phyloP scores from a whole-genome alignment of 2,329 filamentous ascomycete species.

The Periconia macrospinosa region DNA sequence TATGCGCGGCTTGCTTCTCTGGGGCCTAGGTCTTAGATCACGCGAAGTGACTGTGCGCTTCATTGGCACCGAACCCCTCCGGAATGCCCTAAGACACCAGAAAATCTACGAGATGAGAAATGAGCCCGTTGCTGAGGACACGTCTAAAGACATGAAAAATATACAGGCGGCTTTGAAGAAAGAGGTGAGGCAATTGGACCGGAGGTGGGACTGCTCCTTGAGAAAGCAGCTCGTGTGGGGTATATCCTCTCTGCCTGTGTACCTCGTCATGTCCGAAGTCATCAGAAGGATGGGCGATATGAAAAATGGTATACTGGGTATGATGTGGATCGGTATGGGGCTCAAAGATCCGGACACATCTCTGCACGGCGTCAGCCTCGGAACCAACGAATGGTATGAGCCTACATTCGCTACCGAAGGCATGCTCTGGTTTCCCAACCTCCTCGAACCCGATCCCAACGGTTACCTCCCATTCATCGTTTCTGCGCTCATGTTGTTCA shows the following conservation, averaged over 20 bases:
- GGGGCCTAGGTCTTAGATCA: conserved; percentile 50
- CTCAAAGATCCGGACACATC: background rate
- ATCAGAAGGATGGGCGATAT: conserved; percentile 39
- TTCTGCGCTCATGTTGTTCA: conserved; percentile 52
- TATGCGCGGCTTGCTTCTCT: conserved; percentile 51
- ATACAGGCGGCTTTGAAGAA: conserved; percentile 22
- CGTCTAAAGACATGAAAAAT: conserved; percentile 14
- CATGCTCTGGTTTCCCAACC: conserved; percentile 63
- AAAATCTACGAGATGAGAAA: conserved; percentile 20
- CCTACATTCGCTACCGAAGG: conserved; percentile 58
- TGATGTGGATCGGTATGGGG: conserved; percentile 17
- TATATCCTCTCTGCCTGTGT: conserved; percentile 38
- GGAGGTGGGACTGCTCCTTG: conserved; percentile 32
- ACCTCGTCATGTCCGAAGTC: conserved; percentile 40
- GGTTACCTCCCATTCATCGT: conserved; percentile 53
- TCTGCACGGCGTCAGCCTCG: conserved; percentile 9
- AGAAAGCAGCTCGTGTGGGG: conserved; percentile 30
- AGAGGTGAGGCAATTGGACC: conserved; percentile 25
- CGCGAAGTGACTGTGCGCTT: conserved; percentile 46
- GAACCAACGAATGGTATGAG: conserved; percentile 43
- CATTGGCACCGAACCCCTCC: conserved; percentile 47
- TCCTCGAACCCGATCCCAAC: conserved; percentile 57
- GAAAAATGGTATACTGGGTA: conserved; percentile 31
- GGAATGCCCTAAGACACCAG: conserved; percentile 30
- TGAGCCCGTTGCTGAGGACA: conserved; percentile 24